These are phyloP conservation scores for Apocynum venetum DNA, from an alignment of 257 asterid species.

Conservation along the genomic window DNA sequence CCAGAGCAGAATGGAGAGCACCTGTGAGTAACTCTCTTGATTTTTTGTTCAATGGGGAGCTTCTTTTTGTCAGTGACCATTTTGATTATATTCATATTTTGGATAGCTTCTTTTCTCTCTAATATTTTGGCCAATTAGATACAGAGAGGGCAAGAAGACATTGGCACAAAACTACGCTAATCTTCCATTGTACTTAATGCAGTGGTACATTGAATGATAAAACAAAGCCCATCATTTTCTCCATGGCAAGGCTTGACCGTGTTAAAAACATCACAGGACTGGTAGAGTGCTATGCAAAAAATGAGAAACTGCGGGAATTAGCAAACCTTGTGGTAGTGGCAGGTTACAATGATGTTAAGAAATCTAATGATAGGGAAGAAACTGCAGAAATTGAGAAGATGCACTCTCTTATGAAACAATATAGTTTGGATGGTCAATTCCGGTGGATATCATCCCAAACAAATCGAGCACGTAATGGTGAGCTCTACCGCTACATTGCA, in stretches of 20 bases:
- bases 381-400: constrained; percentile 87
- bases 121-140: not conserved
- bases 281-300: constrained; percentile 83
- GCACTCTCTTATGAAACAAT: constrained; percentile 69
- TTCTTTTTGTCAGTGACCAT: not conserved
- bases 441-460: constrained; percentile 87
- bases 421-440: constrained; percentile 62
- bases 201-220: constrained; percentile 68
- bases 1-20: constrained; percentile 80
- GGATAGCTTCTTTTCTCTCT: not conserved
- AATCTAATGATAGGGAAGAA: constrained; percentile 89
- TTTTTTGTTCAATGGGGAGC: not conserved
- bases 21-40: constrained; percentile 47
- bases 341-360: constrained; percentile 70
- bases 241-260: constrained; percentile 98
- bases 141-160: not conserved
- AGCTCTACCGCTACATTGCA: constrained; percentile 92
- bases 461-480: constrained; percentile 83
- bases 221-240: constrained; percentile 85
- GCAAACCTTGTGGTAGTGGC: constrained; percentile 93
- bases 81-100: not conserved
- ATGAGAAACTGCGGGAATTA: constrained; percentile 55
- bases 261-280: constrained; percentile 89
- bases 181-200: constrained; percentile 14
- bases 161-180: not conserved